Conservation (phyloP, 192 early-diverging fungal genomes). For the Spizellomyces sp. region DNA sequence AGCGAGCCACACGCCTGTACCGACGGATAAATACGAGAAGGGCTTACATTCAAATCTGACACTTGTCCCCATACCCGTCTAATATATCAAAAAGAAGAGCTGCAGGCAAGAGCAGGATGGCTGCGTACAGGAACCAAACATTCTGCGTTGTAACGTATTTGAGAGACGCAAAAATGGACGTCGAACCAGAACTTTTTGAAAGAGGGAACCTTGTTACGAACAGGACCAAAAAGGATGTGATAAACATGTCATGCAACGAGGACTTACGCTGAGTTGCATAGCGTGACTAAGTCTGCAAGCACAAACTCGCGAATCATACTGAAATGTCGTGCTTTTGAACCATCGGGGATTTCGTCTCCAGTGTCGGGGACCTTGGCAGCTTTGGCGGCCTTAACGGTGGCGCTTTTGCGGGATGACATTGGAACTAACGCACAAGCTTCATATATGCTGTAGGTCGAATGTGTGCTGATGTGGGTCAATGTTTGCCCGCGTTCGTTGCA, state of each 20-base stretch:
- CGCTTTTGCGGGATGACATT: neutral
- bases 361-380: neutral
- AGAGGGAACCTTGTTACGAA: slow-evolving; percentile 56
- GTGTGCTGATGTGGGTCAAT: too few species aligned
- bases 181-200: slow-evolving; percentile 67
- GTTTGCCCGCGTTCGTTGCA: too few species aligned
- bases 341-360: too few species aligned
- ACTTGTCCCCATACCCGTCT: slow-evolving; percentile 28
- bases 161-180: slow-evolving; percentile 48
- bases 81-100: slow-evolving; percentile 40
- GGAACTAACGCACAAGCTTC: too few species aligned
- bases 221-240: neutral
- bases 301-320: slow-evolving; percentile 55
- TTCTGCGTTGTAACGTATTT: slow-evolving; percentile 42
- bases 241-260: neutral
- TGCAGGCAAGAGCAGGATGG: slow-evolving; percentile 34
- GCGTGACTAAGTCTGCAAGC: slow-evolving; percentile 83
- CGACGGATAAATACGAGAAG: neutral
- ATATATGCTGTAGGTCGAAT: too few species aligned
- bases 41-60: neutral
- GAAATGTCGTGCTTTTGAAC: slow-evolving; percentile 17
- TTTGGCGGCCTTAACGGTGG: neutral
- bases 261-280: slow-evolving; percentile 81
- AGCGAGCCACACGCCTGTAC: slow-evolving; percentile 66
- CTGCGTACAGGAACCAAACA: slow-evolving; percentile 35